phyloP scores from a whole-genome alignment of 2,329 filamentous ascomycete genomes.

The Cercospora sesami region DNA sequence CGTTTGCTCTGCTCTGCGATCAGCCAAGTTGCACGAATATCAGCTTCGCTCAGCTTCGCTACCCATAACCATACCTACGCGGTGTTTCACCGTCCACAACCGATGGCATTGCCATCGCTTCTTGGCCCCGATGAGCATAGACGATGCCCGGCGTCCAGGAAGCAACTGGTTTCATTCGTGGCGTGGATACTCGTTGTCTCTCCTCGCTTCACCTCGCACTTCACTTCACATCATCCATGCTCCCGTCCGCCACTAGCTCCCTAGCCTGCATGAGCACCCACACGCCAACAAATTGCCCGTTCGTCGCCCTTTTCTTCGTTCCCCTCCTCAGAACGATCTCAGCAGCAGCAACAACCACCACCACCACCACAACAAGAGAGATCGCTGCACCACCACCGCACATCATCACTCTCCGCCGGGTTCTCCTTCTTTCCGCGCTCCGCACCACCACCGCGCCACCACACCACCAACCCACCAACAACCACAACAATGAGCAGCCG shows the following conservation, averaged over 20 bases:
- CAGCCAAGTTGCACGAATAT: background rate
- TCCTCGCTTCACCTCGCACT: background rate
- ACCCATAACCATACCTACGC: background rate
- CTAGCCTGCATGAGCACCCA: background rate
- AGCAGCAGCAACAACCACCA: background rate
- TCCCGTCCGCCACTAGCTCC: background rate
- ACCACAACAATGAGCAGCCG: background rate
- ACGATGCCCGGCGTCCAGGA: background rate
- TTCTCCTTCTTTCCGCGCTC: background rate
- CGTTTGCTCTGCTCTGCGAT: background rate
- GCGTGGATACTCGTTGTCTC: background rate
- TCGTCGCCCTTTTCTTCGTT: background rate
- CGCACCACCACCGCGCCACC: background rate
- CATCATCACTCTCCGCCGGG: background rate
- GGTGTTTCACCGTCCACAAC: background rate
- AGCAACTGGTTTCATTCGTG: background rate
- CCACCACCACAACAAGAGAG: background rate
- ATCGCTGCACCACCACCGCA: background rate
- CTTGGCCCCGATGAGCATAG: background rate
- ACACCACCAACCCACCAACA: background rate
- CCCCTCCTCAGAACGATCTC: background rate
- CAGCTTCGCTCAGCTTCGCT: background rate
- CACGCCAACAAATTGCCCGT: background rate
- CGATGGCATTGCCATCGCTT: background rate
- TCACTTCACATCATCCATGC: background rate